phyloP scores from a whole-genome alignment of 163 green algal genomes.

The Coccomyxa subellipsoidea region DNA sequence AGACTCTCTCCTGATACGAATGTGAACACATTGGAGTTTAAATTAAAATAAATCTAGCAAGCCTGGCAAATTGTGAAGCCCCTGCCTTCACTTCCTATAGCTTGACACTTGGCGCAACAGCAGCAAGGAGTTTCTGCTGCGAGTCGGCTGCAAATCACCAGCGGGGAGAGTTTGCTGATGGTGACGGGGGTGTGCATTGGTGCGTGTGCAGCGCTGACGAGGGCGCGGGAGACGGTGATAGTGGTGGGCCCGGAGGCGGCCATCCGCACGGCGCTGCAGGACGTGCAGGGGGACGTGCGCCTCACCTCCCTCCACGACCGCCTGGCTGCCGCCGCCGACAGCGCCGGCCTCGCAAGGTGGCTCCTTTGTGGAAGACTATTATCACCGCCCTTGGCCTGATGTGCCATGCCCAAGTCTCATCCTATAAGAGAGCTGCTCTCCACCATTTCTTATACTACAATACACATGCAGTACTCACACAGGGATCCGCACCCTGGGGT shows the following conservation, averaged over 20 bases:
- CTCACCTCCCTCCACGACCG: constrained; percentile 19
- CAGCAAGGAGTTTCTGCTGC: no score
- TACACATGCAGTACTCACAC: neutral
- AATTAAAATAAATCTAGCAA: no score
- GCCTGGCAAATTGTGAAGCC: no score
- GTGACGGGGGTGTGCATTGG: no score
- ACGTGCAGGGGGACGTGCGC: constrained; percentile 7
- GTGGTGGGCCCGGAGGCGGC: constrained; percentile 40
- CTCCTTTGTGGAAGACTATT: no score
- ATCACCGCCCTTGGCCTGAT: neutral
- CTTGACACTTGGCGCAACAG: no score
- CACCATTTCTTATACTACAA: neutral
- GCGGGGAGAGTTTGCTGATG: no score
- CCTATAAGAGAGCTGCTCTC: neutral
- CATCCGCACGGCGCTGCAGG: constrained; percentile 20
- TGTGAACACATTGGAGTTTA: neutral
- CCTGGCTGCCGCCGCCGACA: constrained; percentile 8
- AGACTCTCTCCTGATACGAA: neutral
- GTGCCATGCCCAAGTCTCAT: neutral
- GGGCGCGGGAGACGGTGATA: constrained; percentile 60
- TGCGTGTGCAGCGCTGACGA: constrained; percentile 63
- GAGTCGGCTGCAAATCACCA: no score
- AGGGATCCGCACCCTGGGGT: neutral
- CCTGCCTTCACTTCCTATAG: no score
- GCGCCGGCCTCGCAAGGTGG: neutral